These are phyloP conservation scores for Pichia gijzeniarum DNA, from an alignment of 805 yeast species.

Conservation along the genomic window DNA sequence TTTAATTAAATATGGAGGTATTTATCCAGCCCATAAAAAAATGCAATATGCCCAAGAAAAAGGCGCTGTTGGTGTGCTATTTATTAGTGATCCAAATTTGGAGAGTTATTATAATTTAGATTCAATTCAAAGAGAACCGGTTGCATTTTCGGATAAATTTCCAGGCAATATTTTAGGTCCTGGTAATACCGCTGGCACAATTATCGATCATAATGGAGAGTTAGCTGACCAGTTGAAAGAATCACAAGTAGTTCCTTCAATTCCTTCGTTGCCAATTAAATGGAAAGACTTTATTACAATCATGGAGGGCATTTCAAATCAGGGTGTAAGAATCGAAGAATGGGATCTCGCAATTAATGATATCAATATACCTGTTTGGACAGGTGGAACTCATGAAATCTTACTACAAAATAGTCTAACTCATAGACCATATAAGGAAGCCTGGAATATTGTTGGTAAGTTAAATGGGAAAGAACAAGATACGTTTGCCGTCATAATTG, in stretches of 20 bases:
- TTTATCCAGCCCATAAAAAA: constrained; percentile 42
- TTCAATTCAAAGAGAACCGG: constrained; percentile 49
- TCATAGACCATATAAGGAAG: constrained; percentile 49
- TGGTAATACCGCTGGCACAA: constrained; percentile 47
- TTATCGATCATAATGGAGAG: constrained; percentile 33
- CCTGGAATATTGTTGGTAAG: constrained; percentile 75
- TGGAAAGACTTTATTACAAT: constrained; percentile 57
- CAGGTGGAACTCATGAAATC: constrained; percentile 32
- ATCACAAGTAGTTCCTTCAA: constrained; percentile 52
- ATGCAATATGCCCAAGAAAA: constrained; percentile 45
- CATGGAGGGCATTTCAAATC: constrained; percentile 31
- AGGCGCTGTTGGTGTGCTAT: constrained; percentile 63
- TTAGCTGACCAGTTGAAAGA: constrained; percentile 36
- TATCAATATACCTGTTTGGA: constrained; percentile 35
- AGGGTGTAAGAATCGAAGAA: constrained; percentile 33
- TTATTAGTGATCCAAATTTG: constrained; percentile 43
- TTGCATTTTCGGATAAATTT: constrained; percentile 47
- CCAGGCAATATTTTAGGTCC: constrained; percentile 81
- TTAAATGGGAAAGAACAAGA: constrained; percentile 76
- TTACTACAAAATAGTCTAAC: constrained; percentile 35
- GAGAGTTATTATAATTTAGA: constrained; percentile 31
- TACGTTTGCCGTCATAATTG: constrained; percentile 67
- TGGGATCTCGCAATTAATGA: constrained; percentile 30
- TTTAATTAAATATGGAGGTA: constrained; percentile 53
- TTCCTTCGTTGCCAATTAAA: constrained; percentile 75